phyloP scores from a whole-genome alignment of 257 asterid species.

The Fraxinus excelsior region DNA sequence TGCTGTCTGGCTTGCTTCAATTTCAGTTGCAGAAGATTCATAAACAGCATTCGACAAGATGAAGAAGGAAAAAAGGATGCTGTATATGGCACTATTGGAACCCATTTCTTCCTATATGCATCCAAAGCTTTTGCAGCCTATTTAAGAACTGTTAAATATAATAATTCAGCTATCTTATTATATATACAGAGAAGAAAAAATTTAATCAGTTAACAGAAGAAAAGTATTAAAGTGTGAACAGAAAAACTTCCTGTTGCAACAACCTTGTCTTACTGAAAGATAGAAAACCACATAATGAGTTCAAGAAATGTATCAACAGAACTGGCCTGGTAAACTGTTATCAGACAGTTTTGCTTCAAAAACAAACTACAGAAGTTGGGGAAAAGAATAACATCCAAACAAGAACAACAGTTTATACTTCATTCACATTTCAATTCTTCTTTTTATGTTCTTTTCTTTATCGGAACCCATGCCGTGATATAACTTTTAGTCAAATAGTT shows the following conservation, averaged over 20 bases:
- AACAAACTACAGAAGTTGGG: constrained; percentile 7
- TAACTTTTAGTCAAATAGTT: background rate
- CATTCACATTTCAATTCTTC: background rate
- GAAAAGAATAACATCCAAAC: constrained; percentile 3
- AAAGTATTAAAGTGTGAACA: constrained; percentile 11
- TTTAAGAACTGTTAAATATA: constrained; percentile 30
- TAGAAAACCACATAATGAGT: background rate
- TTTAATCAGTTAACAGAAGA: constrained; percentile 28
- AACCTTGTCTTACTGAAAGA: constrained; percentile 24
- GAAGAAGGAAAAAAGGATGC: constrained; percentile 42
- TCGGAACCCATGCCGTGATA: background rate
- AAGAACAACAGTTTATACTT: background rate
- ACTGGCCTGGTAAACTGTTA: background rate
- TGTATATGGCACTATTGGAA: constrained; percentile 26
- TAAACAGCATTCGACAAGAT: constrained; percentile 38
- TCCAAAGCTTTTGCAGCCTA: constrained; percentile 41
- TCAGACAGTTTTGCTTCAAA: constrained; percentile 17
- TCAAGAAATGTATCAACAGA: background rate
- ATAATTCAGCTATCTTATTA: constrained; percentile 26
- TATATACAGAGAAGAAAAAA: constrained; percentile 14
- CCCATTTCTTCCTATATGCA: constrained; percentile 57
- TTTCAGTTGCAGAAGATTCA: constrained; percentile 48
- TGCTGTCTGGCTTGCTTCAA: constrained; percentile 58
- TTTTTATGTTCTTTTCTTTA: background rate
- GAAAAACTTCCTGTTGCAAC: constrained; percentile 12